Evolutionary conservation across 2,329 filamentous ascomycete genomes (phyloP).

Genomic region (Penicillium sp.): DNA sequence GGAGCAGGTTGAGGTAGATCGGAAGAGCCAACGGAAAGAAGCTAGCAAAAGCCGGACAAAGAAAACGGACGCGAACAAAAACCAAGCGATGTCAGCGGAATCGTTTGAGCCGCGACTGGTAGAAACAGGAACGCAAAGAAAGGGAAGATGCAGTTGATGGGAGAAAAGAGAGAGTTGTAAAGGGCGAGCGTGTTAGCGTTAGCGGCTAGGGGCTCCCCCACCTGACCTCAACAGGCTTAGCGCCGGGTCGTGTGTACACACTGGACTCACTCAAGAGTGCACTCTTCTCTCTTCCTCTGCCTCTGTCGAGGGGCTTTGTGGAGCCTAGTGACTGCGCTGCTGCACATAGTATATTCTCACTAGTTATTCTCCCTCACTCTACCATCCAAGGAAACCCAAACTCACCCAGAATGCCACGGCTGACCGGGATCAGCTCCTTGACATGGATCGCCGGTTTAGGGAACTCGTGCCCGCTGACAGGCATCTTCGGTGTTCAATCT

Average conservation of each 20-base stretch:
- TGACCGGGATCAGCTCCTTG: slow-evolving; percentile 35
- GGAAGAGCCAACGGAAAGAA: slow-evolving; percentile 15
- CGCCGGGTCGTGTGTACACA: slow-evolving; percentile 19
- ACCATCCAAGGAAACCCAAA: no score
- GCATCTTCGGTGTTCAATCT: slow-evolving; percentile 39
- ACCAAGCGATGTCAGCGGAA: slow-evolving; percentile 12
- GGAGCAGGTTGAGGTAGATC: slow-evolving; percentile 14
- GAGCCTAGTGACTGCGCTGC: no score
- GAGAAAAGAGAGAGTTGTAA: slow-evolving; percentile 21
- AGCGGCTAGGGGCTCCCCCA: slow-evolving; percentile 22
- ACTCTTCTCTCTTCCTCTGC: slow-evolving; percentile 8
- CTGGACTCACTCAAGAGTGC: slow-evolving; percentile 8
- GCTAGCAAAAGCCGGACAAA: slow-evolving; percentile 14
- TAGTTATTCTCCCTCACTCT: no score
- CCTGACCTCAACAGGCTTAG: slow-evolving; percentile 24
- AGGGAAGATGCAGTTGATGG: slow-evolving; percentile 20
- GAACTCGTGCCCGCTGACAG: slow-evolving; percentile 32
- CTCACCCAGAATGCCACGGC: no score
- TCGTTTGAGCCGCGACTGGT: slow-evolving; percentile 4
- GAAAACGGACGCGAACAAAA: slow-evolving; percentile 21
- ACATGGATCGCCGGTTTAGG: slow-evolving; percentile 43
- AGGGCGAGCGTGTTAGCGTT: no score
- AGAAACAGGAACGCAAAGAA: slow-evolving; percentile 32
- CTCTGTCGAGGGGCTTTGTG: no score
- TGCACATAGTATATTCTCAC: no score